Evolutionary conservation across 225 moss, liverwort and hornwort species (phyloP).

Genomic region (Marchantia polymorpha): DNA sequence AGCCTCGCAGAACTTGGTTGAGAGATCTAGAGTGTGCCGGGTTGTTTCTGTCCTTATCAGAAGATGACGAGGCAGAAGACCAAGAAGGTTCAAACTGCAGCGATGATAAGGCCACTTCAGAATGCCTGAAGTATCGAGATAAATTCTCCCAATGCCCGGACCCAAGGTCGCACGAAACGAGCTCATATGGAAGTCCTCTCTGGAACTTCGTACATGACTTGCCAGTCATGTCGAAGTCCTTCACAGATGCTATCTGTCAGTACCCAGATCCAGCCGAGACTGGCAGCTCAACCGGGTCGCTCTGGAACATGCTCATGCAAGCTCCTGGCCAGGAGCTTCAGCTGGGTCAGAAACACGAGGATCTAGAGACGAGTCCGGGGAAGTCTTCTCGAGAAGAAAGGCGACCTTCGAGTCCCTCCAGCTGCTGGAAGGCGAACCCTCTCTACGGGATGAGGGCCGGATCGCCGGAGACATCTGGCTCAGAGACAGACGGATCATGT

Average conservation of each 20-base stretch:
- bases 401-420: background rate
- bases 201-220: background rate
- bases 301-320: background rate
- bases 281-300: background rate
- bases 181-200: constrained; percentile 1
- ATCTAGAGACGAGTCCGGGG: background rate
- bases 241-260: constrained; percentile 9
- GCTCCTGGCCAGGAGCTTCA: background rate
- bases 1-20: constrained; percentile 32
- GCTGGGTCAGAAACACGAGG: background rate
- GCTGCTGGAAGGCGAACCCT: background rate
- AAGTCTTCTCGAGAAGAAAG: background rate
- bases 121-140: background rate
- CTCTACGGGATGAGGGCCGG: background rate
- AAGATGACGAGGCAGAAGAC: background rate
- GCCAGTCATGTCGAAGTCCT: background rate
- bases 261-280: constrained; percentile 5
- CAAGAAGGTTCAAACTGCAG: background rate
- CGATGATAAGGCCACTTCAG: background rate
- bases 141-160: constrained; percentile 1
- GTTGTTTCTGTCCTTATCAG: background rate
- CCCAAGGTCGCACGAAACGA: background rate
- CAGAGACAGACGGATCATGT: background rate
- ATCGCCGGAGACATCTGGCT: background rate
- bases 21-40: background rate